Base-by-base conservation (phyloP, 2,329 filamentous ascomycete species). In the Monosporascus cannonballus region DNA sequence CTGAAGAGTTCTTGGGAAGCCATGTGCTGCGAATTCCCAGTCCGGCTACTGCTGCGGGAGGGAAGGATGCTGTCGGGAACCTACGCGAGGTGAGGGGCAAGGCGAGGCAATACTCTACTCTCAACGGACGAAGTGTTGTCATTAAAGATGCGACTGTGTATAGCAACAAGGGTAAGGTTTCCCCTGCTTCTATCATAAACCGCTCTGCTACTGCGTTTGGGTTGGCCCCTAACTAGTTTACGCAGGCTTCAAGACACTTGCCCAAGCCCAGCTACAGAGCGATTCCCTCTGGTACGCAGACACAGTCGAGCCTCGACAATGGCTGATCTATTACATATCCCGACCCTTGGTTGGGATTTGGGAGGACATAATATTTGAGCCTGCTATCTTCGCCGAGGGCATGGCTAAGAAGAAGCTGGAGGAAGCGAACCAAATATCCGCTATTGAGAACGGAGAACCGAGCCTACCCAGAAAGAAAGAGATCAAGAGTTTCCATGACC, bases 261-360 rank as follows among this genome's bases (percentile, higher is more conserved):
- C 90, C 58, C 94, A 97, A 68, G 90, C 92, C 34, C 91, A 94
- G 66, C 76, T 97, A 36, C 76, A 96, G 53, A 82, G 82, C 66
- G 95, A 99, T 70, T 78, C 81, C 38, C 81, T 96, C 39, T 97
- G 90, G 80, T 96, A 95, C 65, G 86, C 90, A 48, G 90, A 96
- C 64, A 85, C 83, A n/a, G 81, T 89, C 62, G 93, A 97, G 62
- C 86, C 90, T 15, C 87, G 91, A 61, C 90, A 92, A 79, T 99
- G 94, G 91, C 83, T 99, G 44, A 80, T 99, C 55, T 97, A 97
- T 78, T 96, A 92, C 71, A 96, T 99, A 57, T 94, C 93, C 25
- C 86, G 84, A 49, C 94, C 94, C 2, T 75, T 99, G 49, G 81
- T 96, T 20, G 94, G 94, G 24, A 80, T 81, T 1, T 92, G 87